Evolutionary conservation across 1,284 basidiomycete species (phyloP).

Genomic region (Malassezia equina): DNA sequence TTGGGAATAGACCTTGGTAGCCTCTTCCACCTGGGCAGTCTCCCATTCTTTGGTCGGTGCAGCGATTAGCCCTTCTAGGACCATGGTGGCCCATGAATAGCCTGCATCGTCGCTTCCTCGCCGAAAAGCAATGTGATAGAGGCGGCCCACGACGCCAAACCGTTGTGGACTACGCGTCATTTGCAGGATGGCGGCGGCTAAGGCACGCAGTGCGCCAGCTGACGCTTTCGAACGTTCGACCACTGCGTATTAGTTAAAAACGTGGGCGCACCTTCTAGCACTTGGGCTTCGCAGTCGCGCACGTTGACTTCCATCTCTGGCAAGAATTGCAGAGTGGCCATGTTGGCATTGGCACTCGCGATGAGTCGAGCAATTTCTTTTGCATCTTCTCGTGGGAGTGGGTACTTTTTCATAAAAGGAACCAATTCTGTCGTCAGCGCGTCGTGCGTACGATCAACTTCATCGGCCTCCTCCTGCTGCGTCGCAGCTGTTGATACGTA

Average conservation of each 20-base stretch:
- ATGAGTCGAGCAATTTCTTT: constrained; percentile 1
- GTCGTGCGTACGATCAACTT: neutral
- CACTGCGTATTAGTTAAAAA: neutral
- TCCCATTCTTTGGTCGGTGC: constrained; percentile 15
- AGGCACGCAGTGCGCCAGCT: neutral
- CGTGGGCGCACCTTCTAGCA: neutral
- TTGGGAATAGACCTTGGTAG: constrained; percentile 22
- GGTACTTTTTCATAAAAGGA: constrained; percentile 4
- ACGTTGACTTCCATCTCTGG: neutral
- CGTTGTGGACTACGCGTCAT: neutral
- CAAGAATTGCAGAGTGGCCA: neutral
- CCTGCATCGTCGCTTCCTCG: constrained; percentile 29
- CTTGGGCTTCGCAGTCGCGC: constrained; percentile 1
- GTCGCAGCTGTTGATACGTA: neutral
- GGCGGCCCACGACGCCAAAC: neutral
- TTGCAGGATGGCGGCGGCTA: constrained; percentile 10
- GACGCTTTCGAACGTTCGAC: neutral
- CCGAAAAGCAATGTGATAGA: constrained; percentile 9
- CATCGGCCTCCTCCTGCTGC: neutral
- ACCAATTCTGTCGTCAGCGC: neutral
- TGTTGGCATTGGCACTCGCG: neutral
- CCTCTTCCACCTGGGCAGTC: constrained; percentile 19
- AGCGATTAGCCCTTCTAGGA: constrained; percentile 25
- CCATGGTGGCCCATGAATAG: constrained; percentile 36
- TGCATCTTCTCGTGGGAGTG: constrained; percentile 1